Evolutionary conservation across 176 grass and related monocot species (phyloP).

Genomic region (Musa beccarii): DNA sequence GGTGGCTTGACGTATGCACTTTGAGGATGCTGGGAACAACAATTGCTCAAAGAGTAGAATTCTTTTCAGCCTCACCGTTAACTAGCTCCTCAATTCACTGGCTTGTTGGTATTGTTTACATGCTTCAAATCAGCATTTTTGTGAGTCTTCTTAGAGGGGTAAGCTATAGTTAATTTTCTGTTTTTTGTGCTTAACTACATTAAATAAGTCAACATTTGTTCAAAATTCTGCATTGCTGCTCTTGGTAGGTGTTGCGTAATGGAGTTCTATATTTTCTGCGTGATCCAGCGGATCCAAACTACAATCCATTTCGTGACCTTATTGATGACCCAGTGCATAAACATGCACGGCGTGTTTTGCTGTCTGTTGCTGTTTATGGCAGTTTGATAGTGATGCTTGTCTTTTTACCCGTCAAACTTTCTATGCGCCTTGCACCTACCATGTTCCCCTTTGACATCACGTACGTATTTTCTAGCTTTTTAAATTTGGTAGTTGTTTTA

Average conservation of each 20-base stretch:
- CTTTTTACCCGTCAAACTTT: conserved; percentile 94
- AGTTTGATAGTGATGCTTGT: conserved; percentile 98
- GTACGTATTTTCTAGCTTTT: conserved; percentile 36
- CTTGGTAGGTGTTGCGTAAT: conserved; percentile 65
- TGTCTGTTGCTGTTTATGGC: conserved; percentile 95
- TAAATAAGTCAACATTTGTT: background rate
- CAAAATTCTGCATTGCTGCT: conserved; percentile 16
- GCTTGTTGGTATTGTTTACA: conserved; percentile 97
- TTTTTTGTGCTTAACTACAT: conserved; percentile 4
- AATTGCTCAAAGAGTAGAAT: conserved; percentile 89
- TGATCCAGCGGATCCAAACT: conserved; percentile 98
- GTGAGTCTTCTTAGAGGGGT: conserved; percentile 98
- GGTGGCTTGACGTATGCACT: conserved; percentile 99
- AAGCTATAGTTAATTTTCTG: conserved; percentile 20
- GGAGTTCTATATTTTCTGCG: conserved; percentile 96
- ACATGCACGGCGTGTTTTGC: conserved; percentile 79
- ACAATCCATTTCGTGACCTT: conserved; percentile 89
- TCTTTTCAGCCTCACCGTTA: conserved; percentile 76
- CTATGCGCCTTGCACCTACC: conserved; percentile 68
- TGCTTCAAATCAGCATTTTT: conserved; percentile 99
- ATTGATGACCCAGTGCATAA: conserved; percentile 96
- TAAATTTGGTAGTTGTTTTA: background rate
- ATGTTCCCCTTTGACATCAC: conserved; percentile 87
- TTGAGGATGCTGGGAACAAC: conserved; percentile 87
- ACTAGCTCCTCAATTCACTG: conserved; percentile 91